These are phyloP conservation scores for Ophiosphaerella narmari DNA, from an alignment of 2,329 filamentous ascomycete species.

Conservation along the genomic window DNA sequence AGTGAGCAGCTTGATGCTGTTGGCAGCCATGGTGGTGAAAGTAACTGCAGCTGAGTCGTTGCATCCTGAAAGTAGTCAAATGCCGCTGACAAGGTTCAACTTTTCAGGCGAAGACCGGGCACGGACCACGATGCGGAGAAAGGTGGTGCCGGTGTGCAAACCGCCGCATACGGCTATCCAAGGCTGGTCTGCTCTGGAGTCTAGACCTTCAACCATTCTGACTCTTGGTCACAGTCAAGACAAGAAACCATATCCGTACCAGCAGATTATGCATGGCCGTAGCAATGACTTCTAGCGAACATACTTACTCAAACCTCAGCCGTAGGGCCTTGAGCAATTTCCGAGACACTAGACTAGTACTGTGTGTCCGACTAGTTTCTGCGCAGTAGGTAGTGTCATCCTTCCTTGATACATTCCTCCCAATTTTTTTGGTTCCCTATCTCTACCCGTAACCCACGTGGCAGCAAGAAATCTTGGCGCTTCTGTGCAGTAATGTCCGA, in stretches of 20 bases:
- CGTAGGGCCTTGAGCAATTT: too few species aligned
- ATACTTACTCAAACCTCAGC: too few species aligned
- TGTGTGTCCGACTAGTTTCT: background rate
- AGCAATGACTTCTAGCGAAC: too few species aligned
- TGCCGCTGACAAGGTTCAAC: slow-evolving; percentile 18
- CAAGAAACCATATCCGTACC: background rate
- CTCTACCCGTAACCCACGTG: too few species aligned
- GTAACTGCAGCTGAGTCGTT: slow-evolving; percentile 18
- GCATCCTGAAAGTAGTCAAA: slow-evolving; percentile 21
- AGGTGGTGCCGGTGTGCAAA: slow-evolving; percentile 17
- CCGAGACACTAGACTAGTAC: background rate
- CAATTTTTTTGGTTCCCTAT: too few species aligned
- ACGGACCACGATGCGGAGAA: slow-evolving; percentile 25
- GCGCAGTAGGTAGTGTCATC: too few species aligned
- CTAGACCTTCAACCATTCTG: background rate
- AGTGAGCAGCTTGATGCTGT: slow-evolving; percentile 75
- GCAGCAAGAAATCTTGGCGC: too few species aligned
- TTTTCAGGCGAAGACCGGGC: slow-evolving; percentile 24
- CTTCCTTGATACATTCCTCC: too few species aligned
- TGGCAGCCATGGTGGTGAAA: slow-evolving; percentile 63
- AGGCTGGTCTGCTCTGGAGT: too few species aligned
- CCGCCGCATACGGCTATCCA: background rate
- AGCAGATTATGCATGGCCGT: background rate
- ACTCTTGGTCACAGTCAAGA: background rate
- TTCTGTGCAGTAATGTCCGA: too few species aligned